Conservation (phyloP, 176 grass and related monocot genomes). For the Areca catechu region DNA sequence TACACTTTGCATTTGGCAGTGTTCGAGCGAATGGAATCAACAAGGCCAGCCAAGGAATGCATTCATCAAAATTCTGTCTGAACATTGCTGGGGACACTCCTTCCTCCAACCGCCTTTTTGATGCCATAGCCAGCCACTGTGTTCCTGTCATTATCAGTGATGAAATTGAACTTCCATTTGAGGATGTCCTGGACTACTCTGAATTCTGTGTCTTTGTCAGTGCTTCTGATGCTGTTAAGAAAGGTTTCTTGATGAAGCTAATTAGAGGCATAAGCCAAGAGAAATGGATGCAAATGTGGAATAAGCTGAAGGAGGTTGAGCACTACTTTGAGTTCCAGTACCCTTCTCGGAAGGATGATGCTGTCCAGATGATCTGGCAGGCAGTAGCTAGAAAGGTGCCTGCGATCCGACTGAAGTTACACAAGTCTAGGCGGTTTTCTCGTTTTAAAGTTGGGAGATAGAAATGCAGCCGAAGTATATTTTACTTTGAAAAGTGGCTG, state of each 20-base stretch:
- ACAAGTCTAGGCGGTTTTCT: conserved; percentile 40
- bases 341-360: conserved; percentile 44
- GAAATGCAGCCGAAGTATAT: too few species aligned
- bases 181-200: conserved; percentile 53
- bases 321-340: conserved; percentile 45
- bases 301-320: conserved; percentile 48
- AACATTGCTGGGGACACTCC: conserved; percentile 64
- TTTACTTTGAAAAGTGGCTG: too few species aligned
- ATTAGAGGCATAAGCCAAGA: conserved; percentile 42
- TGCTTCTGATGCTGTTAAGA: conserved; percentile 38
- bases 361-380: conserved; percentile 74
- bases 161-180: conserved; percentile 58
- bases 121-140: conserved; percentile 58
- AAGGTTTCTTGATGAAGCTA: conserved; percentile 46
- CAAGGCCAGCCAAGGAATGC: conserved; percentile 39
- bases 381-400: conserved; percentile 53
- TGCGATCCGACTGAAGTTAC: conserved; percentile 38
- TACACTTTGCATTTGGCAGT: conserved; percentile 65
- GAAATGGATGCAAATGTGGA: conserved; percentile 51
- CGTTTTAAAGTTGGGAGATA: conserved; percentile 13
- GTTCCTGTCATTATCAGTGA: conserved; percentile 53
- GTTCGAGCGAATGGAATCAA: conserved; percentile 41
- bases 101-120: conserved; percentile 56
- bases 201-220: conserved; percentile 46
- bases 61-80: conserved; percentile 49